Evolutionary conservation across 805 yeast species (phyloP), one percentile per base, ranked within the genome.

Genomic region (Pichia deserticola): DNA sequence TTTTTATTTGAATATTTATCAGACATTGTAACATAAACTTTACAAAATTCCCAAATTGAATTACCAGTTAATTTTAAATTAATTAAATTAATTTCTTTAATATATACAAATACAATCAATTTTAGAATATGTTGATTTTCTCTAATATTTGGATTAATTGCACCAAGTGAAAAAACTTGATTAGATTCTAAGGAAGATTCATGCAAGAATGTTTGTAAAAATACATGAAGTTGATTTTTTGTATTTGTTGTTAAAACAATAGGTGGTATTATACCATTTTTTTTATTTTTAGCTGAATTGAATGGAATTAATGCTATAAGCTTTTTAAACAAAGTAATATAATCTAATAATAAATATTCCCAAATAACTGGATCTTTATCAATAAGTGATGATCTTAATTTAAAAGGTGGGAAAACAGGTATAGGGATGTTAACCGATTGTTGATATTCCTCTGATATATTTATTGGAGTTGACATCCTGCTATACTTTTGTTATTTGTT

Each of bases 301-400:
- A 34, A 36, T 6, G 53, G 51, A 15, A 45, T 9, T 6, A 66
- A 43, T 10, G 57, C 51, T 35, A 77, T 63, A 39, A 85, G 62
- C 51, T 69, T 76, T 50, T 75, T 70, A 56, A 81, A 74, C 25
- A 79, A 68, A 15, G 60, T 63, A 48, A 84, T 78, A 63, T 84
- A 86, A 4, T 78, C 77, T 55, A 83, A 87, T 15, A 86, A 64
- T 25, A 84, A 65, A 61, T 84, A 89, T 5, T 77, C 84, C 89
- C 92, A 86, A 8, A 86, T 86, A 27, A 86, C 89, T 0, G 95
- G 95, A 60, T 86, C 95, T 53, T 79, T 85, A 60, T 86, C 93
- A 7, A 84, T 82, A 60, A 86, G 68, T n/a, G 88, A 80, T 0
- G 90, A 85, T 36, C 93, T 70, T 30, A 86, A 72, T 53, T 77